These are phyloP conservation scores for Pyrrhoderma noxium DNA, from an alignment of 1,284 basidiomycete genomes.

Conservation along the genomic window DNA sequence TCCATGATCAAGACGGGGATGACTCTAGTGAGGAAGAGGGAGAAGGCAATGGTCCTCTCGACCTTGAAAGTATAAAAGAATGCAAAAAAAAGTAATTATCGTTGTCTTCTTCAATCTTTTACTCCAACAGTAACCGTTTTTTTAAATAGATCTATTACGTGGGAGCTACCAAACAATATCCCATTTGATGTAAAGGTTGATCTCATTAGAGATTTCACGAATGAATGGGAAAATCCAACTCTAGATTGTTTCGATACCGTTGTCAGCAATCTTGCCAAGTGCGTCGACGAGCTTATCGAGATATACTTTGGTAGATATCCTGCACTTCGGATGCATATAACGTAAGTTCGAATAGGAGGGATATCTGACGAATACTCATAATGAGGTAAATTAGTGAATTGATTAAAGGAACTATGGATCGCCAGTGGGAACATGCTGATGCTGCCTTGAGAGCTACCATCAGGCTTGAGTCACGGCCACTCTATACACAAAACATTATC, in stretches of 20 bases:
- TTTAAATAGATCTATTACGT: no score
- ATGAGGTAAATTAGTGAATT: slow-evolving; percentile 1
- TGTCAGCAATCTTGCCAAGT: background rate
- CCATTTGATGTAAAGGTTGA: no score
- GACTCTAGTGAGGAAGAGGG: background rate
- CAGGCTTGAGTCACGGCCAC: slow-evolving; percentile 24
- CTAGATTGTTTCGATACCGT: slow-evolving; percentile 5
- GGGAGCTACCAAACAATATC: no score
- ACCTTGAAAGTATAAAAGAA: slow-evolving; percentile 1
- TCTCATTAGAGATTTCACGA: slow-evolving; percentile 6
- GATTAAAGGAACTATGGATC: slow-evolving; percentile 13
- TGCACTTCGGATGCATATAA: slow-evolving; percentile 4
- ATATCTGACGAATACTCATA: background rate
- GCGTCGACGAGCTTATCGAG: background rate
- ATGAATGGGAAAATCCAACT: slow-evolving; percentile 2
- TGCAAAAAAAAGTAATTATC: slow-evolving; percentile 5
- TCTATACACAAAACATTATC: slow-evolving; percentile 29
- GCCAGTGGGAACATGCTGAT: background rate
- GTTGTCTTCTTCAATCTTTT: no score
- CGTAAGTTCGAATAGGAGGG: background rate
- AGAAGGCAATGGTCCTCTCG: background rate
- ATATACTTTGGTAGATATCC: slow-evolving; percentile 9
- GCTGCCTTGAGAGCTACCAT: slow-evolving; percentile 23
- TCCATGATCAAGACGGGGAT: background rate
- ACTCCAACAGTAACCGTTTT: no score